Base-by-base conservation (phyloP, 2,329 filamentous ascomycete species). In the Exophiala oligosperma region DNA sequence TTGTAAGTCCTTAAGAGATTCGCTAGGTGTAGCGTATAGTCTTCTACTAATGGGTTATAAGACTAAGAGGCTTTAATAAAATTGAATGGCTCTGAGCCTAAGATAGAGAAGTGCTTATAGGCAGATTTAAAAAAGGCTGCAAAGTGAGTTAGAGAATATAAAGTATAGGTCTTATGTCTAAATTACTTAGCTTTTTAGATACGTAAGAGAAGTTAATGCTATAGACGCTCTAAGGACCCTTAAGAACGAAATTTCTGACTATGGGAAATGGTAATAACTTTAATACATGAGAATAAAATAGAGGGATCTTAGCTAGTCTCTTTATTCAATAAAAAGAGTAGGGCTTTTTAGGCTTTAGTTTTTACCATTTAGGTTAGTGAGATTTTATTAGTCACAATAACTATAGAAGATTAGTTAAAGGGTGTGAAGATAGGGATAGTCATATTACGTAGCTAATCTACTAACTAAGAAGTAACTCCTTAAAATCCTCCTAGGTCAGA, bases 131-230 rank as follows among this genome's bases (percentile, higher is more conserved):
- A 60, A 54, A 69, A 63, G 9, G 64, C 57, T 48, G 50, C 32
- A 38, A 70, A 65, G 56, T 70, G 57, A n/a, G 38, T 63, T 47
- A 40, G 52, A 54, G 64, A 68, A 56, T 68, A 69, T 9, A 69
- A 57, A 17, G 26, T 62, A 38, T 57, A n/a, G 14, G 21, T 12
- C 43, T 46, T 12, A 46, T n/a, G 43, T 46, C 21, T 46, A 12
- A 5, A 46, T 47, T 17, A 47, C 40, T 29, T 56, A 49, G 48
- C 51, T 44, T 61, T 59, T 65, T 1, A 37, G 44, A 46, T 38
- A 64, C 44, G 59, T 53, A 35, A 65, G 61, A 46, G 14, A 26
- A 46, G 43, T 60, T 66, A 37, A 57, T 69, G 55, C 37, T 54
- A 64, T 40, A 21, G 52, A 49, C 57, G 48, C 40, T 68, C 64